phyloP scores from a whole-genome alignment of 768 basidiomycete genomes.

The Termitomyces sp. region DNA sequence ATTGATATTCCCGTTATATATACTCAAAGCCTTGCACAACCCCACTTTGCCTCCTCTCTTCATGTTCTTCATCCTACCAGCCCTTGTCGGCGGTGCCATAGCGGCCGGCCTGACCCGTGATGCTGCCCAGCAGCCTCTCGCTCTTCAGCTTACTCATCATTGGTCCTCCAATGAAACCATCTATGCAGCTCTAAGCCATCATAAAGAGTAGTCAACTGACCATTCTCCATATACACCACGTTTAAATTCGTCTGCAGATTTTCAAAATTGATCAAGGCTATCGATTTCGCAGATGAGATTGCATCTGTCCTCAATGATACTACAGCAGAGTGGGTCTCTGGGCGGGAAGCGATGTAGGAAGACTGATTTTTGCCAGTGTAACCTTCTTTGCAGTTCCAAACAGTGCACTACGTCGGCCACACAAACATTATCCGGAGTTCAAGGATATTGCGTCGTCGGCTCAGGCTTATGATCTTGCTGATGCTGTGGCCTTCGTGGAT shows the following conservation, averaged over 20 bases:
- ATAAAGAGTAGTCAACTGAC: conserved; percentile 3
- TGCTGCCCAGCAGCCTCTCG: not conserved
- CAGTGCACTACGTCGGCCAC: conserved; percentile 29
- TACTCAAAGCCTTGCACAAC: not conserved
- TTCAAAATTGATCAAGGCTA: conserved; percentile 19
- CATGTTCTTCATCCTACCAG: conserved; percentile 4
- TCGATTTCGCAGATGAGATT: conserved; percentile 19
- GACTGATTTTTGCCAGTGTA: conserved; percentile 24
- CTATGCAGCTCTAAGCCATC: conserved; percentile 4
- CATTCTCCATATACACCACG: not conserved
- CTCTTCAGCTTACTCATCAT: not conserved
- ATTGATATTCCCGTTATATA: not conserved
- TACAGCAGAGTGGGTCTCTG: conserved; percentile 7
- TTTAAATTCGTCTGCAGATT: conserved; percentile 10
- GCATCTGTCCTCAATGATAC: conserved; percentile 14
- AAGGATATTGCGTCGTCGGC: conserved; percentile 5
- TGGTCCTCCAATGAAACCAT: conserved; percentile 8
- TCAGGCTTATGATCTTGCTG: conserved; percentile 13
- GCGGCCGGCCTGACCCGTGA: not conserved
- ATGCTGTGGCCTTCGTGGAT: conserved; percentile 22
- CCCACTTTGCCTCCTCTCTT: not conserved
- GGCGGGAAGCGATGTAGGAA: not conserved
- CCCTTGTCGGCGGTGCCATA: not conserved
- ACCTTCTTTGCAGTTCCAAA: conserved; percentile 53
- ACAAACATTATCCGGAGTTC: not conserved